Evolutionary conservation across 306 rosid genomes (phyloP), one percentile per base, ranked within the genome.

Genomic region (Cajanus cajan): DNA sequence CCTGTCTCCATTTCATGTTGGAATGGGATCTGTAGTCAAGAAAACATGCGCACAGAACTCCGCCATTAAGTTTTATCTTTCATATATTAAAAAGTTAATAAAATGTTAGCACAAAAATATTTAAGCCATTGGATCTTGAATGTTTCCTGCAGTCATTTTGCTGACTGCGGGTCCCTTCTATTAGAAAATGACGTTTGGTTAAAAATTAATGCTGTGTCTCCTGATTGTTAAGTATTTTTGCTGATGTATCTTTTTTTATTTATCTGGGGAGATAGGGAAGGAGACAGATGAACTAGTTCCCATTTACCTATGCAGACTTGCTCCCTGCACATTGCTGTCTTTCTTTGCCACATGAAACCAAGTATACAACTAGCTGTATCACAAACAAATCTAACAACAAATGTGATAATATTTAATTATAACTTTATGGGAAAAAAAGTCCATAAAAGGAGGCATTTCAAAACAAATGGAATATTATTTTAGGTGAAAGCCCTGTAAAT

Each of bases 331-430:
- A 50, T 78, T 47, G 7, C 76, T 70, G 1, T 47, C 57, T 74
- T 69, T 69, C 77, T 61, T 66, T 62, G 65, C 75, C 57, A 45
- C 54, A 45, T 54, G 70, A 19, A 81, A 55, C 54, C 4, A n/a
- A 47, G 57, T 68, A 65, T 48, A 58, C 57, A 73, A 57, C 55
- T 59, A 58, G 78, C 47, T 63, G 37, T 11, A 62, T 55, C 18
- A 68, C 68, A 39, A 67, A 36, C 14, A n/a, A 47, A 69, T 63
- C 59, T 58, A 61, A 59, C 34, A 52, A 31, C 13, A 67, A 74
- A 59, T 50, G 22, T 19, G 59, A 61, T 13, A 31, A 25, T 31
- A 37, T 33, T 21, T 44, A 66, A 22, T 33, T 9, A 45, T 48
- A 68, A 48, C 18, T 72, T 41, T 44, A 13, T 59, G 66, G 11